Evolutionary conservation across 192 early-diverging fungal genomes (phyloP), one percentile per base, ranked within the genome.

Genomic region (Chytriomyces confervae): DNA sequence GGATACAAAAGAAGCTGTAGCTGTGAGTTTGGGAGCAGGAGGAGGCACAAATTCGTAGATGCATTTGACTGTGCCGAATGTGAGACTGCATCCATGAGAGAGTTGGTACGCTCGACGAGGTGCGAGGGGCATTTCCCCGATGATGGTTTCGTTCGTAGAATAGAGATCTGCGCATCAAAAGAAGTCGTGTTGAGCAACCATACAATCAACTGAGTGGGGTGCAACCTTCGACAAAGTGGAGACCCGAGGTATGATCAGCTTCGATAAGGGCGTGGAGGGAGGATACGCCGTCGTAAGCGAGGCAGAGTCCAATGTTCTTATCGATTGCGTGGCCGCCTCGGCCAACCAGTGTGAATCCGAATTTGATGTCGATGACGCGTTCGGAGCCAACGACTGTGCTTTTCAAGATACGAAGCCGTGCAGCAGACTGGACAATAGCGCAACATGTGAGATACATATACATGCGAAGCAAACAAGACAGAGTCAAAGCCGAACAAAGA

Each of bases 41-140:
- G 18, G 11, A n/a, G 11, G 18, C 27, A 69, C 8, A 18, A 44
- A 29, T 46, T 77, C 76, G 50, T 61, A 77, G 43, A 46, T 45
- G 45, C 76, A 77, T 6, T 23, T 57, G 43, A 69, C 68, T 10
- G 76, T 66, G 9, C 76, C 76, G 45, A 77, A 70, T 9, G 57
- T 45, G 10, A 77, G 53, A 29, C 11, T 7, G 20, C 16, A 18
- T 11, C 65, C 65, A 46, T 77, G 76, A n/a, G 23, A 13, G n/a
- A 77, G 50, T 23, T 69, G 66, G 23, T 77, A 77, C 11, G 72
- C 20, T 23, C 45, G 61, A 18, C 72, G 53, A 16, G 72, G 72
- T 45, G 20, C 44, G n/a, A 74, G 61, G 8, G 10, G 8, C 11
- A 23, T 49, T 9, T 43, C 27, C n/a, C 61, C 61, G 7, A 74